Conservation (phyloP, 108 stramenopile species). For the Fragilaria crotonensis region DNA sequence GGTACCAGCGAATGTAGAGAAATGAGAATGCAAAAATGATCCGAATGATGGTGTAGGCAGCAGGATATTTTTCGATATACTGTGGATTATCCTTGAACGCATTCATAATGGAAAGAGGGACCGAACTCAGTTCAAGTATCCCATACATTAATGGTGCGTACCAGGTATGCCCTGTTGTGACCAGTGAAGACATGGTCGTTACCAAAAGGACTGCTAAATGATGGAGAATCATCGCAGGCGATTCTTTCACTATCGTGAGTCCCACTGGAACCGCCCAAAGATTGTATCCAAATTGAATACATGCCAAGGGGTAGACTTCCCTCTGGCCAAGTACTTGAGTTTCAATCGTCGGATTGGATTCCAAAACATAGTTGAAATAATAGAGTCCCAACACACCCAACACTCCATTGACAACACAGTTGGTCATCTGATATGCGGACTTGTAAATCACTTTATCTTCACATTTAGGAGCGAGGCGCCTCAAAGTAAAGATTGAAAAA, state of each 20-base stretch:
- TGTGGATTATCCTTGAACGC: constrained; percentile 50
- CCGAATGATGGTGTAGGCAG: constrained; percentile 10
- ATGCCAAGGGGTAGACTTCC: constrained; percentile 33
- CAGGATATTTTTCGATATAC: constrained; percentile 28
- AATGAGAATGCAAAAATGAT: constrained; percentile 23
- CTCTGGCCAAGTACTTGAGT: constrained; percentile 31
- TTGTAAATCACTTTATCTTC: neutral
- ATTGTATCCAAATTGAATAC: constrained; percentile 65
- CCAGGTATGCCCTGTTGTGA: constrained; percentile 53
- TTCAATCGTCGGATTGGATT: constrained; percentile 12
- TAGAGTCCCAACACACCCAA: constrained; percentile 49
- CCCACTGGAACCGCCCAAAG: constrained; percentile 68
- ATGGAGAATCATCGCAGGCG: constrained; percentile 56
- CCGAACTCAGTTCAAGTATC: constrained; percentile 45
- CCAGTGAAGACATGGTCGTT: constrained; percentile 23
- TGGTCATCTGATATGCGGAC: constrained; percentile 47
- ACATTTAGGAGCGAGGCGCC: neutral
- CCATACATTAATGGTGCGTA: constrained; percentile 54
- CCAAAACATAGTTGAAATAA: constrained; percentile 17
- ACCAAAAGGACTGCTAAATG: constrained; percentile 57
- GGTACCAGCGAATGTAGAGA: constrained; percentile 18
- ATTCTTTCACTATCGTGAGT: constrained; percentile 38
- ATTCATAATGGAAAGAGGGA: constrained; percentile 64
- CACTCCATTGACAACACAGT: constrained; percentile 38
- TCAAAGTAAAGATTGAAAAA: neutral